A percentile compares a stretch with the other conserved stretches of the same genome.
Conservation (phyloP, 2,329 filamentous ascomycete genomes). For the Penicillium digitatum region DNA sequence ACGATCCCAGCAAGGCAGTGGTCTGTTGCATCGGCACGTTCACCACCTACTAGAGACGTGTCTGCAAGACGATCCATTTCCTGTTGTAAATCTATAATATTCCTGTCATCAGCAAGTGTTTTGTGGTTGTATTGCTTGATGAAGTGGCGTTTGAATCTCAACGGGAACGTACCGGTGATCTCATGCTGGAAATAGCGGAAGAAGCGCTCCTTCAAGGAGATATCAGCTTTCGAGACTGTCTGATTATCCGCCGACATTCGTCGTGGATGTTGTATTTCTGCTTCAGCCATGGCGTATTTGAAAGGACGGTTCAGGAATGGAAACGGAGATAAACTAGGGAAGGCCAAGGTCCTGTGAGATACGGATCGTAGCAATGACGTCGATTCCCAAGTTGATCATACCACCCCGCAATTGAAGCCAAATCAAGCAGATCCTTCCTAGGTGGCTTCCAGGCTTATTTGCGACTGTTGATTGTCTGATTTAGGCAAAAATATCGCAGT, state of each 20-base stretch:
- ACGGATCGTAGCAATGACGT: constrained; percentile 34
- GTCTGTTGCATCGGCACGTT: constrained; percentile 76
- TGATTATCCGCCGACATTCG: constrained; percentile 35
- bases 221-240: constrained; percentile 34
- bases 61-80: constrained; percentile 66
- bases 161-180: constrained; percentile 56
- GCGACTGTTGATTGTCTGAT: background rate
- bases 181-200: constrained; percentile 78
- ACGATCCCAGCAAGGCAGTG: constrained; percentile 75
- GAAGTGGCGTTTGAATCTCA: constrained; percentile 12
- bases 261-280: constrained; percentile 27
- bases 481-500: background rate
- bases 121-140: background rate
- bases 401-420: constrained; percentile 17
- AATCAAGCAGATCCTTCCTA: background rate
- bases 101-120: constrained; percentile 15
- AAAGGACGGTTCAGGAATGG: background rate
- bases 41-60: constrained; percentile 62
- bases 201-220: constrained; percentile 68
- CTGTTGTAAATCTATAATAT: constrained; percentile 63
- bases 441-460: background rate
- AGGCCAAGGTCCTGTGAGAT: background rate
- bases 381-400: constrained; percentile 20
- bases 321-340: background rate
- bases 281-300: constrained; percentile 30